phyloP scores from a whole-genome alignment of 306 rosid genomes.

The Fragaria ananassa region DNA sequence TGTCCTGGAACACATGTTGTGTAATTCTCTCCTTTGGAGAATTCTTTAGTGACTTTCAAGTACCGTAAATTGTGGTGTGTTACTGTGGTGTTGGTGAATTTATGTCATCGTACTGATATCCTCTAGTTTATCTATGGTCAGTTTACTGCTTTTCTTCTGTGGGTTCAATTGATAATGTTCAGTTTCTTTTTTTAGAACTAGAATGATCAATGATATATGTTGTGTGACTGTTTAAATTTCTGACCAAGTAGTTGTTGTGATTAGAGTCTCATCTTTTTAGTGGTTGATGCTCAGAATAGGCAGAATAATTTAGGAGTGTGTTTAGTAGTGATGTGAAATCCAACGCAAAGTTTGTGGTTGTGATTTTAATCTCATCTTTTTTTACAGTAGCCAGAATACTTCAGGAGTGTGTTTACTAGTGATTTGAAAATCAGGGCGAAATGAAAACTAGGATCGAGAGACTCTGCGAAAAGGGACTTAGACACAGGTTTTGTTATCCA shows the following conservation, averaged over 20 bases:
- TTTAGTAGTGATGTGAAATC: neutral
- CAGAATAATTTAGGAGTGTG: neutral
- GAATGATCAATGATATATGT: neutral
- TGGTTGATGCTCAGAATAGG: neutral
- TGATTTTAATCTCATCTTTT: too few species aligned
- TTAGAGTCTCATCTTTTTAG: neutral
- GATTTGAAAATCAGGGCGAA: too few species aligned
- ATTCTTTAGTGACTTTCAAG: conserved; percentile 19
- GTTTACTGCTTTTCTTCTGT: neutral
- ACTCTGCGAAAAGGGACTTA: too few species aligned
- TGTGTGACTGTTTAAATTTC: neutral
- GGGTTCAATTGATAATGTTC: neutral
- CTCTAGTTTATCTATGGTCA: conserved; percentile 22
- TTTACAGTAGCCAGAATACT: too few species aligned
- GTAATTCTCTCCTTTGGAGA: conserved; percentile 56
- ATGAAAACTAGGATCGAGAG: neutral
- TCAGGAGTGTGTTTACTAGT: too few species aligned
- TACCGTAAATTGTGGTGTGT: conserved; percentile 7
- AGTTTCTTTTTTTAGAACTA: neutral
- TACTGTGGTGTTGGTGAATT: neutral
- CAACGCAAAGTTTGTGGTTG: too few species aligned
- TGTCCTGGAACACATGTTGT: conserved; percentile 11
- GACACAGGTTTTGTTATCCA: too few species aligned
- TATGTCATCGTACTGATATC: conserved; percentile 29
- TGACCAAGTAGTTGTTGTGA: neutral